A percentile compares a stretch with the other conserved stretches of the same genome.
These are phyloP conservation scores for Aureobasidium zeae DNA, from an alignment of 2,329 filamentous ascomycete species.

Conservation along the genomic window DNA sequence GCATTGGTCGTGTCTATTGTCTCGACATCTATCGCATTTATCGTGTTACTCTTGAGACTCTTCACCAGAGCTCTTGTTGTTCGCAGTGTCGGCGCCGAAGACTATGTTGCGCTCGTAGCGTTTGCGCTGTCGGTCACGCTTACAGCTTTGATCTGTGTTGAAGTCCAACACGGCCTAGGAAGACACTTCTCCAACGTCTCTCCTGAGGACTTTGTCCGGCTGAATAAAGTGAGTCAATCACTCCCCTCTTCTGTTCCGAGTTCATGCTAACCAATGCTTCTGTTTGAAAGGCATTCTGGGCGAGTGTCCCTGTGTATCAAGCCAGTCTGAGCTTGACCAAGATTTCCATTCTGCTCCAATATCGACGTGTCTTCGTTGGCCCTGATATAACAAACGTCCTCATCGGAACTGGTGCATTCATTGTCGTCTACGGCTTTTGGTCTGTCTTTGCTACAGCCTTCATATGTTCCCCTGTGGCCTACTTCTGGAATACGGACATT, in stretches of 20 bases:
- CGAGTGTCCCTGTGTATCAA: constrained; percentile 34
- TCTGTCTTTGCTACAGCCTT: constrained; percentile 32
- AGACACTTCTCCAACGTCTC: constrained; percentile 10
- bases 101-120: constrained; percentile 15
- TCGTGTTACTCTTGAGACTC: constrained; percentile 14
- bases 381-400: constrained; percentile 28
- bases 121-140: constrained; percentile 15
- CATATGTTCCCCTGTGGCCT: constrained; percentile 33
- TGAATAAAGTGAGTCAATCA: constrained; percentile 10
- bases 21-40: constrained; percentile 15
- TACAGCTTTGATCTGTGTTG: constrained; percentile 16
- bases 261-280: not conserved
- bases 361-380: constrained; percentile 39
- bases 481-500: constrained; percentile 33
- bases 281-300: constrained; percentile 18
- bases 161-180: constrained; percentile 16
- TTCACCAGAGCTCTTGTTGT: constrained; percentile 16
- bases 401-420: constrained; percentile 25
- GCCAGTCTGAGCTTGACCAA: constrained; percentile 33
- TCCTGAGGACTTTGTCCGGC: not conserved
- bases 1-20: constrained; percentile 12
- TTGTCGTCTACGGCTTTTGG: constrained; percentile 25
- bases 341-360: constrained; percentile 40
- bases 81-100: constrained; percentile 16
- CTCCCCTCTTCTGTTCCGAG: not conserved